Evolutionary conservation across 1,284 basidiomycete species (phyloP).

Genomic region (Irpex sp.): DNA sequence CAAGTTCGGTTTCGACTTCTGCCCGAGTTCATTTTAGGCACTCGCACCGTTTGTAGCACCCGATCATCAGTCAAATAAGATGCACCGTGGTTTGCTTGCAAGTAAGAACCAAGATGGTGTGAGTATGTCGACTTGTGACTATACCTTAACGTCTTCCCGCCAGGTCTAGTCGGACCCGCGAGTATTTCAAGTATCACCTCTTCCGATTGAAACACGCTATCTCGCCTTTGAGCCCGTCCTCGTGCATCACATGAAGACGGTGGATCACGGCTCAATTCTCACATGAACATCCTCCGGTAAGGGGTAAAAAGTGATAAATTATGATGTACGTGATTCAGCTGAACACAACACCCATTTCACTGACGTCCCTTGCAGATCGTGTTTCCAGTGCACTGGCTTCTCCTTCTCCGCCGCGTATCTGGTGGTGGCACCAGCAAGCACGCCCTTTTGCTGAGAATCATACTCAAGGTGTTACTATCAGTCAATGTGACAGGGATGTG

Average conservation of each 20-base stretch:
- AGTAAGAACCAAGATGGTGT: background rate
- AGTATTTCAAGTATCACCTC: no score
- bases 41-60: background rate
- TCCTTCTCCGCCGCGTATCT: no score
- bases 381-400: background rate
- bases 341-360: background rate
- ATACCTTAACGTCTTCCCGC: background rate
- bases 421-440: no score
- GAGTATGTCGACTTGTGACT: background rate
- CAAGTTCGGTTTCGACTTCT: background rate
- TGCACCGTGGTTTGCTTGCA: background rate
- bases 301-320: slow-evolving; percentile 8
- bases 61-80: background rate
- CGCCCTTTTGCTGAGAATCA: background rate
- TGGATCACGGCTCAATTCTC: background rate
- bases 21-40: background rate
- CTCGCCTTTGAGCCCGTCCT: background rate
- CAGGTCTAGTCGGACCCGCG: background rate
- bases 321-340: slow-evolving; percentile 1
- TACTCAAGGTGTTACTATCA: background rate
- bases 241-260: background rate
- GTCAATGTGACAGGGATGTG: background rate
- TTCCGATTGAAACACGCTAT: background rate
- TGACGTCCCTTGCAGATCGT: slow-evolving; percentile 5
- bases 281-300: background rate